Evolutionary conservation across 495 filamentous ascomycete species (phyloP).

Genomic region (Aspergillus hancockii): DNA sequence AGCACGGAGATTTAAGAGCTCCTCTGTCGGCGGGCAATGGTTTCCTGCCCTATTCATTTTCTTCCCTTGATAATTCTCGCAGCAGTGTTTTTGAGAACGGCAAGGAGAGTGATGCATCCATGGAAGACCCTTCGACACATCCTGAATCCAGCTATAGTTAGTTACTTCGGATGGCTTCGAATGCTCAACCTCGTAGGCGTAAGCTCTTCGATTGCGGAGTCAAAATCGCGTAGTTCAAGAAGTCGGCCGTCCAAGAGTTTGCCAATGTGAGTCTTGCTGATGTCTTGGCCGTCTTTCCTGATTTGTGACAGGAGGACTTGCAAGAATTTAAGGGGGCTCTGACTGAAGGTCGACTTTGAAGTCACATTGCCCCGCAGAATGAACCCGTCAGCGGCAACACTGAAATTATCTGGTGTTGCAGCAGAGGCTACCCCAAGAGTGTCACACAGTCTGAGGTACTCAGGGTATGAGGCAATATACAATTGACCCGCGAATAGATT

Average conservation of each 20-base stretch:
- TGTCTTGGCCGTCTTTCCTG: slow-evolving; percentile 49
- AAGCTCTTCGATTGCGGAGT: too few relatives aligned
- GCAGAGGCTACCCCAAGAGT: slow-evolving; percentile 51
- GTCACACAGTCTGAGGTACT: slow-evolving; percentile 55
- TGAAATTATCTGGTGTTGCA: slow-evolving; percentile 45
- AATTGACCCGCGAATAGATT: slow-evolving; percentile 71
- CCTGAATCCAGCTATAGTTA: too few relatives aligned
- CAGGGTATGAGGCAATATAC: slow-evolving; percentile 53
- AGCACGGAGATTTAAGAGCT: too few relatives aligned
- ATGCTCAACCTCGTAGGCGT: too few relatives aligned
- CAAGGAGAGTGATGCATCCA: too few relatives aligned
- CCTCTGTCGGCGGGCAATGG: too few relatives aligned
- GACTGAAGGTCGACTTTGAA: slow-evolving; percentile 36
- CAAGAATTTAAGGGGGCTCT: slow-evolving; percentile 58
- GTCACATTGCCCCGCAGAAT: slow-evolving; percentile 20
- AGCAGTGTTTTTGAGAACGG: too few relatives aligned
- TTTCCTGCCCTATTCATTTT: too few relatives aligned
- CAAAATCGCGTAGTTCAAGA: too few relatives aligned
- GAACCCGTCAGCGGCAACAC: slow-evolving; percentile 34
- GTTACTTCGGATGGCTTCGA: too few relatives aligned
- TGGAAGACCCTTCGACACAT: too few relatives aligned
- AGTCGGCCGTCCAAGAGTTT: slow-evolving; percentile 49
- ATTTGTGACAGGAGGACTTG: slow-evolving; percentile 49
- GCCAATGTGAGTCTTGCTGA: slow-evolving; percentile 57
- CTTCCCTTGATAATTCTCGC: too few relatives aligned